These are phyloP conservation scores for Beauveria caledonica DNA, from an alignment of 2,329 filamentous ascomycete species.

Conservation along the genomic window DNA sequence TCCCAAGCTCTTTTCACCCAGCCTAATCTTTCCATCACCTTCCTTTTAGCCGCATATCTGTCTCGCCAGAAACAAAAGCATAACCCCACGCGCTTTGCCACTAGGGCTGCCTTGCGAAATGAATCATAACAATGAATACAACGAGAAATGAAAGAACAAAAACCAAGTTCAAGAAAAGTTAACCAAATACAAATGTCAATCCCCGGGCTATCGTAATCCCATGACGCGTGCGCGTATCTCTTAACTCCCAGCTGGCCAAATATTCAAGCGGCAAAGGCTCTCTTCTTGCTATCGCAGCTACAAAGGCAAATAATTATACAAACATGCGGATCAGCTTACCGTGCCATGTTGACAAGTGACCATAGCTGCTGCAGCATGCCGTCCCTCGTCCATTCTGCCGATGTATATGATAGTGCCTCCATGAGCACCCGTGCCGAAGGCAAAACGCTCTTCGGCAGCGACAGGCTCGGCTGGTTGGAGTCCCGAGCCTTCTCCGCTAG, in stretches of 20 bases:
- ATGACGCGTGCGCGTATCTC: conserved; percentile 2
- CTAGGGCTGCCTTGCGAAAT: background rate
- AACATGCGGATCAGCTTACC: conserved; percentile 60
- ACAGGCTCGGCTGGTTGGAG: conserved; percentile 39
- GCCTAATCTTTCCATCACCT: conserved; percentile 4
- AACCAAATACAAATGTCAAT: conserved; percentile 5
- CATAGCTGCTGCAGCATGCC: conserved; percentile 61
- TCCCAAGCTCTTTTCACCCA: conserved; percentile 6
- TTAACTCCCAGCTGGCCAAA: background rate
- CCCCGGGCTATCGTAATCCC: conserved; percentile 3
- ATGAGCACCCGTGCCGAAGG: conserved; percentile 61
- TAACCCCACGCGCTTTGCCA: background rate
- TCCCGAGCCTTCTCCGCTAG: conserved; percentile 60
- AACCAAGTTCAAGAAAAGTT: background rate
- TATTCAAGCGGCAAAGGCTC: background rate
- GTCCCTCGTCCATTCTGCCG: conserved; percentile 53
- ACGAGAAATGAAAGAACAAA: background rate
- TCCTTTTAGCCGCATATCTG: conserved; percentile 10
- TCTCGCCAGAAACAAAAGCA: background rate
- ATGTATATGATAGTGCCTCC: conserved; percentile 57
- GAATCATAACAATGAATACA: conserved; percentile 3
- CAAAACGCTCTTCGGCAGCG: conserved; percentile 52
- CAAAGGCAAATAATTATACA: conserved; percentile 8
- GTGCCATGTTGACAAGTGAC: conserved; percentile 41
- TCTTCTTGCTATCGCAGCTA: background rate